Evolutionary conservation across 371 early-diverging fungal species (phyloP), one percentile per base, ranked within the genome.

Genomic region (Mucor irregularis): DNA sequence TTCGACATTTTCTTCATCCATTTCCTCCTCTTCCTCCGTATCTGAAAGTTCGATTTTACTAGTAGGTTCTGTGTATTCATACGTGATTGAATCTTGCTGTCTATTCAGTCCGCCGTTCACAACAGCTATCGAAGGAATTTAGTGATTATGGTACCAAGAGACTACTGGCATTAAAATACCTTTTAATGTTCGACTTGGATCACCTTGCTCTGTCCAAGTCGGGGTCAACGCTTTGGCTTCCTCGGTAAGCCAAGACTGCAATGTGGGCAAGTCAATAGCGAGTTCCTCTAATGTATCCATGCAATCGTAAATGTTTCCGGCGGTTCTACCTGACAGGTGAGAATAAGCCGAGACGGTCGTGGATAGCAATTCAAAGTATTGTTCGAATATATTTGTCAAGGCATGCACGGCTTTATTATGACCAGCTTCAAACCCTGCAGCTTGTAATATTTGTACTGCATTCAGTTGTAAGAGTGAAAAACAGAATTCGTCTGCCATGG

Each of bases 171-270:
- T 31, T 13, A n/a, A n/a, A n/a, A 29, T 40, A 52, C 52, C 40
- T 30, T 52, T 25, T 2, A 52, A 17, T 19, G 34, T 40, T 28
- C 40, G 16, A 30, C 52, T 52, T 26, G 52, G 52, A 38, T 30
- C 52, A 4, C 52, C 40, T 52, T 52, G 39, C 21, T 52, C 31
- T 9, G 52, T 52, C 52, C 52, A 52, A 37, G 5, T 37, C n/a
- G 37, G 37, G 6, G 37, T n/a, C 33, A 31, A 31, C 9, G n/a
- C 38, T n/a, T 38, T 38, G 6, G 1, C 40, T 22, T 40, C 16
- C 8, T 29, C 8, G 10, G 39, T 8, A n/a, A n/a, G n/a, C n/a
- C n/a, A n/a, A 1, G 31, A 31, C 34, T 33, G 5, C 1, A 31
- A 31, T 33, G 17, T 33, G n/a, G n/a, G n/a, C n/a, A n/a, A n/a